These are phyloP conservation scores for Neospora caninum DNA, from an alignment of 169 alveolate species.

Conservation along the genomic window DNA sequence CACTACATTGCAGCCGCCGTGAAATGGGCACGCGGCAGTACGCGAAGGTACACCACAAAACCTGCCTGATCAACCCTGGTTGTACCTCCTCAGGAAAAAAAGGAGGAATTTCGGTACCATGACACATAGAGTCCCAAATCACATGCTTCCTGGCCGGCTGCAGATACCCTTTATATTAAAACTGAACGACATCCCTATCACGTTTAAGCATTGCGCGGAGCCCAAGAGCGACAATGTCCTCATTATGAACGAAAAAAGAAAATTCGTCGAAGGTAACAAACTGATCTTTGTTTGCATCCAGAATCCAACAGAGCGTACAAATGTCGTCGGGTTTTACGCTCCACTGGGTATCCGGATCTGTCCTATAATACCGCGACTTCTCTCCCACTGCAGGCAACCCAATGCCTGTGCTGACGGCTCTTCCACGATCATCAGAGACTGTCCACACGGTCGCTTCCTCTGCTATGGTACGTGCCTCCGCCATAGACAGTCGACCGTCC, in stretches of 20 bases:
- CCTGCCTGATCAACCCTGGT: no score
- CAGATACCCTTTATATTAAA: not conserved
- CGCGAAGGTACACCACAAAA: no score
- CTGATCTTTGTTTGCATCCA: constrained; percentile 20
- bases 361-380: not conserved
- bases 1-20: no score
- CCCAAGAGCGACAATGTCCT: not conserved
- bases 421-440: not conserved
- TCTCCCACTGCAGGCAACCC: not conserved
- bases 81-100: no score
- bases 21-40: no score
- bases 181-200: not conserved
- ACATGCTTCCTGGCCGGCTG: no score
- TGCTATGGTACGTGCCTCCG: not conserved
- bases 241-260: not conserved
- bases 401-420: not conserved
- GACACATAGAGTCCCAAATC: no score
- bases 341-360: not conserved
- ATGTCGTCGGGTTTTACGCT: not conserved
- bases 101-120: no score
- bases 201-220: not conserved
- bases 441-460: constrained; percentile 1
- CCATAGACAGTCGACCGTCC: not conserved
- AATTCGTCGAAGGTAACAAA: not conserved
- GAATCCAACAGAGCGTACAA: constrained; percentile 19